These are phyloP conservation scores for Zygosaccharomyces sapae DNA, from an alignment of 1,139 yeast species.

Conservation along the genomic window DNA sequence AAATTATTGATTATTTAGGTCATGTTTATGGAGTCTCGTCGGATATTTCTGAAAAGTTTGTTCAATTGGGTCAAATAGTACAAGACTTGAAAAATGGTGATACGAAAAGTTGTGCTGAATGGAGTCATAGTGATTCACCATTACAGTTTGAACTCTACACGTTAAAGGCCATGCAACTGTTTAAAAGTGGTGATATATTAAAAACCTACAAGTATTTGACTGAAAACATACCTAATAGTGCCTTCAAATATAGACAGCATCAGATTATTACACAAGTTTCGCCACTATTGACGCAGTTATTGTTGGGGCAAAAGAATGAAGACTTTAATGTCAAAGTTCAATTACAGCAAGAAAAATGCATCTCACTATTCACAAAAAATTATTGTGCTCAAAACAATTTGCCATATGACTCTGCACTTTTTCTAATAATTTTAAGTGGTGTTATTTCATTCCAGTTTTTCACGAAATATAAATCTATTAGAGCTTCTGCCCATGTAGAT, in stretches of 20 bases:
- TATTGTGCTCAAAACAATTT: constrained; percentile 62
- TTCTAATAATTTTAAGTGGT: constrained; percentile 65
- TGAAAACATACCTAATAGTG: constrained; percentile 18
- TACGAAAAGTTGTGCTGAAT: constrained; percentile 24
- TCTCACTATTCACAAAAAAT: constrained; percentile 55
- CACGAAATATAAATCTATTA: constrained; percentile 54
- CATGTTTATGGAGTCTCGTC: constrained; percentile 26
- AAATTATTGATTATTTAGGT: constrained; percentile 24
- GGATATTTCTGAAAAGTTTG: constrained; percentile 20
- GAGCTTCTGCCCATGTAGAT: constrained; percentile 44
- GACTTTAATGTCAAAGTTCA: constrained; percentile 20
- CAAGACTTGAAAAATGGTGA: constrained; percentile 26
- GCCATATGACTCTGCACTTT: constrained; percentile 68
- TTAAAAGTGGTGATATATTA: constrained; percentile 20
- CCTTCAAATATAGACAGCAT: constrained; percentile 13
- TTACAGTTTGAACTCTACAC: constrained; percentile 30
- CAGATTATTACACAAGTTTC: constrained; percentile 19
- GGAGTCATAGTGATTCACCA: constrained; percentile 23
- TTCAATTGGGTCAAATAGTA: constrained; percentile 29
- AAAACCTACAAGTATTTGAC: constrained; percentile 26
- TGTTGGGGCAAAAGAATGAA: constrained; percentile 20
- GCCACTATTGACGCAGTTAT: constrained; percentile 25
- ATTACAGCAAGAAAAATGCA: constrained; percentile 26
- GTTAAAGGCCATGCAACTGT: constrained; percentile 24
- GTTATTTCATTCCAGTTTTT: constrained; percentile 67